phyloP scores from a whole-genome alignment of 2,329 filamentous ascomycete genomes.

The Chaetomium globosum region DNA sequence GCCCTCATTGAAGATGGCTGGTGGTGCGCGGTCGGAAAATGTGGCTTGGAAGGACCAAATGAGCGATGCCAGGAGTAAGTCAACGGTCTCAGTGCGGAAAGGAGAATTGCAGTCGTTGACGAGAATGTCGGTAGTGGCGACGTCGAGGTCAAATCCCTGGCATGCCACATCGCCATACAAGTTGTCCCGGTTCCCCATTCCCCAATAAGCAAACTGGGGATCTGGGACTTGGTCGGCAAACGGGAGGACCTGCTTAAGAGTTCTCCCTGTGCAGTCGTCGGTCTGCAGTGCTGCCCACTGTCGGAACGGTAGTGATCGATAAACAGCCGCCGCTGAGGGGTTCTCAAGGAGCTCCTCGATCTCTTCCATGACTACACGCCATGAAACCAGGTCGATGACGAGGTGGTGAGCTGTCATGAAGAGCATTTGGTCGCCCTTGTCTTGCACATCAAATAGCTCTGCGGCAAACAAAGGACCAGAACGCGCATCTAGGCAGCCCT shows the following conservation, averaged over 20 bases:
- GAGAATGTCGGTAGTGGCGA: conserved; percentile 39
- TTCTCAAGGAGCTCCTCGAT: conserved; percentile 45
- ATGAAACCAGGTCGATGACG: conserved; percentile 51
- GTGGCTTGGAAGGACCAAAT: conserved; percentile 41
- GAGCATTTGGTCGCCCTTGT: conserved; percentile 35
- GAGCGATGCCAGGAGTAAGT: conserved; percentile 45
- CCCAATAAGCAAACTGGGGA: conserved; percentile 37
- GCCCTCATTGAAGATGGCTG: conserved; percentile 46
- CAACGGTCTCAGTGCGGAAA: conserved; percentile 44
- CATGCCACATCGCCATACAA: conserved; percentile 34
- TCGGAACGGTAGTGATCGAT: conserved; percentile 41
- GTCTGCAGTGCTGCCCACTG: conserved; percentile 45
- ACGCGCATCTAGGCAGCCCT: conserved; percentile 33
- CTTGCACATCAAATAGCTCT: conserved; percentile 32
- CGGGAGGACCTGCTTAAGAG: conserved; percentile 23
- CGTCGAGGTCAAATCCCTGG: conserved; percentile 45
- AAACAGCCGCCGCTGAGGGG: conserved; percentile 1
- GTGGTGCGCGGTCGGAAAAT: conserved; percentile 43
- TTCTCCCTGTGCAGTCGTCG: conserved; percentile 36
- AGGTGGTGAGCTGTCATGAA: conserved; percentile 45
- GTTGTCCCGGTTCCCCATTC: conserved; percentile 34
- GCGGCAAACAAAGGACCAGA: conserved; percentile 37
- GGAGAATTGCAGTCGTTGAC: conserved; percentile 39
- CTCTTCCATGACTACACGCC: conserved; percentile 50
- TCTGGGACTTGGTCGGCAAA: conserved; percentile 20